These are phyloP conservation scores for Evansstolkia leycettana DNA, from an alignment of 495 filamentous ascomycete genomes.

Conservation along the genomic window DNA sequence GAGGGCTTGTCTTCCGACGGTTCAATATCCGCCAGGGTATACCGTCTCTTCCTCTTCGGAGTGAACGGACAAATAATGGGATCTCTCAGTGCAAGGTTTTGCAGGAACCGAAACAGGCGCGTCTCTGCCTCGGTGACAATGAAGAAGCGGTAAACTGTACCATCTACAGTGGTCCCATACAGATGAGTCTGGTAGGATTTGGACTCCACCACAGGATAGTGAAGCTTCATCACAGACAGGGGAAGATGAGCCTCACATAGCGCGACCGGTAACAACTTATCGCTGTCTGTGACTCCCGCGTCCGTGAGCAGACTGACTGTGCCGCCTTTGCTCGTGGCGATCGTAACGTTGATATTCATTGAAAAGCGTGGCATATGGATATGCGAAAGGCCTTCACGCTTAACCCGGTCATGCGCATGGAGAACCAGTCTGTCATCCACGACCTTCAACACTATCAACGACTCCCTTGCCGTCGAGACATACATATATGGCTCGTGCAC, in stretches of 20 bases:
- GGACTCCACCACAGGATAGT: conserved; percentile 2
- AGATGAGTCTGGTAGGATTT: conserved; percentile 4
- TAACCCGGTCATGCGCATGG: conserved; percentile 19
- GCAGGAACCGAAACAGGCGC: conserved; percentile 49
- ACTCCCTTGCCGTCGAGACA: conserved; percentile 31
- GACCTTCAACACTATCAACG: conserved; percentile 25
- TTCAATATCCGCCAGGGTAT: conserved; percentile 17
- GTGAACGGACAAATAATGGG: conserved; percentile 25
- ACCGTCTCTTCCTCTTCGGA: conserved; percentile 12
- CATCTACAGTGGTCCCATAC: conserved; percentile 54
- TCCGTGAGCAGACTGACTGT: conserved; percentile 20
- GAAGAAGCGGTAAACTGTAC: conserved; percentile 50
- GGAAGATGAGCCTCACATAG: conserved; percentile 22
- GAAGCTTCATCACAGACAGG: conserved; percentile 20
- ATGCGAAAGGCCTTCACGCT: conserved; percentile 29
- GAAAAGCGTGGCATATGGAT: conserved; percentile 17
- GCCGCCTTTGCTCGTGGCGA: conserved; percentile 24
- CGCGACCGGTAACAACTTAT: conserved; percentile 14
- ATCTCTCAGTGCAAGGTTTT: conserved; percentile 41
- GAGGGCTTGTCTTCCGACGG: conserved; percentile 18
- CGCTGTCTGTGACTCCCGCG: conserved; percentile 8
- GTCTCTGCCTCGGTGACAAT: conserved; percentile 40
- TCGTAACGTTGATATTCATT: conserved; percentile 14
- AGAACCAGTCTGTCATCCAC: conserved; percentile 18
- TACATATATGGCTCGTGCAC: conserved; percentile 26